phyloP scores from a whole-genome alignment of 495 filamentous ascomycete genomes.

The Podospora tetraspora region DNA sequence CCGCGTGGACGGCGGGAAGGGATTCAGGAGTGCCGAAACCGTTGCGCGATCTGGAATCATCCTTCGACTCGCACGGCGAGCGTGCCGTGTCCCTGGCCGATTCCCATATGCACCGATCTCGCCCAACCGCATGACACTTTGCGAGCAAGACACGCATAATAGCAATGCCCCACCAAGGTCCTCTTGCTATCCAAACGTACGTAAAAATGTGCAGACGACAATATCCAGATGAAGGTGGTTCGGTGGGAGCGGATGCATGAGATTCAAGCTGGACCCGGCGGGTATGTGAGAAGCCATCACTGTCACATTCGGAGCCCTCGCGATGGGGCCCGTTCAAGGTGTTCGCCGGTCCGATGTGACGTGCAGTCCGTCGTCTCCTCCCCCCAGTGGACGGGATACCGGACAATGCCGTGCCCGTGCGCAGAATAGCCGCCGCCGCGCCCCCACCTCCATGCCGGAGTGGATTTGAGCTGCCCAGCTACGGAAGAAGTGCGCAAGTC shows the following conservation, averaged over 20 bases:
- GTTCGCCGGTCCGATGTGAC: conserved; percentile 1
- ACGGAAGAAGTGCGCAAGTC: neutral
- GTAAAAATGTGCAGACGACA: neutral
- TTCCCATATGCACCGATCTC: neutral
- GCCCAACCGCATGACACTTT: neutral
- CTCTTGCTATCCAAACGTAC: neutral
- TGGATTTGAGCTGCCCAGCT: neutral
- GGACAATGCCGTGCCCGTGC: neutral
- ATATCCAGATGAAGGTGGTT: neutral
- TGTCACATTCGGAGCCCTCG: conserved; percentile 3
- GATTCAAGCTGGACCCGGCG: neutral
- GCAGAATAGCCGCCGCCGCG: conserved; percentile 17
- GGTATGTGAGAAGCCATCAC: conserved; percentile 10
- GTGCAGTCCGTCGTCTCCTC: neutral
- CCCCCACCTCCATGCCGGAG: neutral
- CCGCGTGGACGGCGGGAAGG: neutral
- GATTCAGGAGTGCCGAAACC: neutral
- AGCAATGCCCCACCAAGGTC: neutral
- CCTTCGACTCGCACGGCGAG: neutral
- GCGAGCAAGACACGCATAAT: neutral
- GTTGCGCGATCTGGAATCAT: neutral
- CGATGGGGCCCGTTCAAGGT: neutral
- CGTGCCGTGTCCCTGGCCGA: neutral
- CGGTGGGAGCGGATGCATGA: neutral
- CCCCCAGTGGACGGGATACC: neutral